Percentiles rank a stretch among this genome's conserved stretches.
phyloP scores from a whole-genome alignment of 768 basidiomycete genomes.

The Lactarius hengduanensis region DNA sequence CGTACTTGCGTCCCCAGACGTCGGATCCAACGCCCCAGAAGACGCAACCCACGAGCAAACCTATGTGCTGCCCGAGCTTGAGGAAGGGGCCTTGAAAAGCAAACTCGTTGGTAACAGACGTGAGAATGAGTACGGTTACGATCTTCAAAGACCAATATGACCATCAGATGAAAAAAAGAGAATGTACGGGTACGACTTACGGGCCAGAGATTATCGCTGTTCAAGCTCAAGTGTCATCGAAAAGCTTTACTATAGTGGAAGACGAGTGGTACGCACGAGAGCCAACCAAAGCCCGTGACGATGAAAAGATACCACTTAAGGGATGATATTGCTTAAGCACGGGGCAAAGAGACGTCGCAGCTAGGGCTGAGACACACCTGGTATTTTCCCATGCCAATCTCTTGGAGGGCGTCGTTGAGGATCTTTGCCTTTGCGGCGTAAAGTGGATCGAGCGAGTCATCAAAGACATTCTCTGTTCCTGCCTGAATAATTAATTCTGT shows the following conservation, averaged over 20 bases:
- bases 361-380: conserved; percentile 40
- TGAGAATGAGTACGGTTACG: conserved; percentile 63
- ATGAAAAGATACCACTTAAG: conserved; percentile 59
- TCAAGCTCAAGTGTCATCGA: background rate
- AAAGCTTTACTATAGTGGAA: background rate
- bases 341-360: background rate
- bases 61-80: conserved; percentile 69
- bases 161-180: background rate
- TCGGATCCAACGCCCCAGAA: conserved; percentile 71
- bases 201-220: conserved; percentile 73
- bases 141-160: conserved; percentile 38
- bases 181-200: conserved; percentile 37
- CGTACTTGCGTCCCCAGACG: conserved; percentile 65
- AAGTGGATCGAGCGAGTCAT: conserved; percentile 39
- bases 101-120: conserved; percentile 66
- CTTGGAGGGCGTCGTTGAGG: conserved; percentile 47
- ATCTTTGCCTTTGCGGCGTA: conserved; percentile 51
- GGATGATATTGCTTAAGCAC: background rate
- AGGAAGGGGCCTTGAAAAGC: conserved; percentile 57
- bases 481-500: background rate
- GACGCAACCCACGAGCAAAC: conserved; percentile 64
- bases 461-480: conserved; percentile 16
- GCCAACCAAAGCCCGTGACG: conserved; percentile 73
- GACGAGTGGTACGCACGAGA: conserved; percentile 50
- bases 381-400: conserved; percentile 58